These are phyloP conservation scores for Yamadazyma takamatsuzukensis DNA, from an alignment of 805 yeast species.

Conservation along the genomic window DNA sequence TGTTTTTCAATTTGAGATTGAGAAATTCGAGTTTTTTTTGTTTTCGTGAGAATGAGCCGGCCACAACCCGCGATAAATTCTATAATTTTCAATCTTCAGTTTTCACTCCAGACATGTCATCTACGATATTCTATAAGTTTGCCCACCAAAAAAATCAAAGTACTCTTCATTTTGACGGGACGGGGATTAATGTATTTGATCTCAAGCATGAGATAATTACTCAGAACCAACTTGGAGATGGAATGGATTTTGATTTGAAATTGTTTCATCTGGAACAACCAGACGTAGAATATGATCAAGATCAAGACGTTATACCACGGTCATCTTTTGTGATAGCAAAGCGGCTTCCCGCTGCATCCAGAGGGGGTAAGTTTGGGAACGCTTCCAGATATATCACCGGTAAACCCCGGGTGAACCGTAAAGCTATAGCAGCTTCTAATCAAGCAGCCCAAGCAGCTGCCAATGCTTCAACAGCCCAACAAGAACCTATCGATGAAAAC, in stretches of 20 bases:
- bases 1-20: no score
- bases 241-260: conserved; percentile 76
- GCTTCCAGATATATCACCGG: conserved; percentile 73
- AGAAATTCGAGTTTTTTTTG: conserved; percentile 1
- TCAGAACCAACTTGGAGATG: conserved; percentile 77
- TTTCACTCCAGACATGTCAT: conserved; percentile 54
- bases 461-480: conserved; percentile 14
- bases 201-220: conserved; percentile 84
- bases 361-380: conserved; percentile 46
- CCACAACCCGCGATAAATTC: neutral
- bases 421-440: conserved; percentile 29
- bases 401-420: conserved; percentile 50
- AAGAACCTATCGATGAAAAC: conserved; percentile 31
- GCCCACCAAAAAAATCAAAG: conserved; percentile 77
- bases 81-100: neutral
- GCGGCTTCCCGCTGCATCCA: conserved; percentile 62
- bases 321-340: conserved; percentile 80
- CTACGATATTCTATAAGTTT: conserved; percentile 83
- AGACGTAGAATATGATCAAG: conserved; percentile 74
- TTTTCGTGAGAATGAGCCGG: neutral
- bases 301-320: conserved; percentile 85
- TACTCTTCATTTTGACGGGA: conserved; percentile 87
- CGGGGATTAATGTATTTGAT: conserved; percentile 94
- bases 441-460: conserved; percentile 13
- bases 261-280: conserved; percentile 59